Conservation (phyloP, 1,284 basidiomycete genomes). For the Agroathelia rolfsii region DNA sequence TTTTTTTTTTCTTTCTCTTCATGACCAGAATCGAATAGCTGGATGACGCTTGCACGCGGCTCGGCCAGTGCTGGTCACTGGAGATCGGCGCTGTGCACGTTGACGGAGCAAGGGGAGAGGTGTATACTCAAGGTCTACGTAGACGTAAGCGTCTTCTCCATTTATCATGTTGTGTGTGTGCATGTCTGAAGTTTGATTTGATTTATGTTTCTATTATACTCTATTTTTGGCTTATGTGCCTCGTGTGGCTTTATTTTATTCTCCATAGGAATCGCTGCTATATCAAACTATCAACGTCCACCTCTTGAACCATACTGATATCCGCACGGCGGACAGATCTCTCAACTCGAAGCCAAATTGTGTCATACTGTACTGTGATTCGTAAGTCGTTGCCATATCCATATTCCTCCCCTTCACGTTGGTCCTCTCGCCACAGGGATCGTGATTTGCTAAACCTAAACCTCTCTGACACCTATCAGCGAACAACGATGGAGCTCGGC, state of each 20-base stretch:
- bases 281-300: slow-evolving; percentile 67
- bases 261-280: slow-evolving; percentile 50
- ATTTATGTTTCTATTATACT: slow-evolving; percentile 1
- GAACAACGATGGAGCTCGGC: slow-evolving; percentile 52
- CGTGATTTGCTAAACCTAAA: slow-evolving; percentile 4
- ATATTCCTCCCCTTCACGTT: slow-evolving; percentile 6
- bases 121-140: slow-evolving; percentile 64
- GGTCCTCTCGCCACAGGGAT: slow-evolving; percentile 1
- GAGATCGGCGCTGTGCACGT: slow-evolving; percentile 59
- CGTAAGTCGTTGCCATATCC: slow-evolving; percentile 40
- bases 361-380: slow-evolving; percentile 53
- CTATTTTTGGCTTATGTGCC: slow-evolving; percentile 9
- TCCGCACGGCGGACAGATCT: slow-evolving; percentile 59
- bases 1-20: slow-evolving; percentile 6
- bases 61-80: slow-evolving; percentile 47
- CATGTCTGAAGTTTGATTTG: too few relatives aligned
- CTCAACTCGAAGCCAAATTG: slow-evolving; percentile 64
- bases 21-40: slow-evolving; percentile 56
- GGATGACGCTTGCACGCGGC: slow-evolving; percentile 51
- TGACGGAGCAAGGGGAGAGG: slow-evolving; percentile 55
- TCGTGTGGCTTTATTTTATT: slow-evolving; percentile 6
- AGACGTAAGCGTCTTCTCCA: slow-evolving; percentile 60
- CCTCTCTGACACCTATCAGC: slow-evolving; percentile 21
- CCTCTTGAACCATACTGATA: slow-evolving; percentile 62
- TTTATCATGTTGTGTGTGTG: neutral